Conservation (phyloP, 345 rosid species). For the Gossypium herbaceum region DNA sequence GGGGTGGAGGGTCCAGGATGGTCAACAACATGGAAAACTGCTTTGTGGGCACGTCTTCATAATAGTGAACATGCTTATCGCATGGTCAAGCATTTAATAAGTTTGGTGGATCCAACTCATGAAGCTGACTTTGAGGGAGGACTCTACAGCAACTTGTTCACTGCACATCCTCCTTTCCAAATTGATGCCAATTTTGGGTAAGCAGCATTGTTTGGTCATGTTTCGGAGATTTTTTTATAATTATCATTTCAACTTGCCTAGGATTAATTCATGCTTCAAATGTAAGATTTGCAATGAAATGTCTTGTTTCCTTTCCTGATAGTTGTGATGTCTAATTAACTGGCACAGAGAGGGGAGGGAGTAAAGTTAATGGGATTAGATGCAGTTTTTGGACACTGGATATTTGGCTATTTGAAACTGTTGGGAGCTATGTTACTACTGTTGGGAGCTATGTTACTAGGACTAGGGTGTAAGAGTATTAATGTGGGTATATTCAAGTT, state of each 20-base stretch:
- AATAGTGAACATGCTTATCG: constrained; percentile 71
- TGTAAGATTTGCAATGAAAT: not conserved
- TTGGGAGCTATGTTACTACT: not conserved
- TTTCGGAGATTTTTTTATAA: not conserved
- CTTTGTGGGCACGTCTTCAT: constrained; percentile 83
- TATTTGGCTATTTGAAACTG: not conserved
- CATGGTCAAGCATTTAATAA: constrained; percentile 71
- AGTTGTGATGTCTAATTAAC: not conserved
- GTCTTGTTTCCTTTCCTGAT: not conserved
- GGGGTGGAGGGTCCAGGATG: constrained; percentile 98
- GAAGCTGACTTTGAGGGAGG: constrained; percentile 75
- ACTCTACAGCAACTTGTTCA: constrained; percentile 79
- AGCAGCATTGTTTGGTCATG: constrained; percentile 12
- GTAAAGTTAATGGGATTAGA: not conserved
- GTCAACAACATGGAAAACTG: constrained; percentile 88
- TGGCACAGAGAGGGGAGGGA: not conserved
- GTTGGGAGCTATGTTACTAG: not conserved
- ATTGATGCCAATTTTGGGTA: constrained; percentile 97
- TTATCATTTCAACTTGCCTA: not conserved
- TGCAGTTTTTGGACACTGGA: not conserved
- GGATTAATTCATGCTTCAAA: not conserved
- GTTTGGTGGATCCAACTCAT: constrained; percentile 72
- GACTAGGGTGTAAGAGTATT: not conserved
- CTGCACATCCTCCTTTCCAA: constrained; percentile 95
- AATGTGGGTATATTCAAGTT: not conserved